Base-by-base conservation (phyloP, 169 alveolate species). In the Cryptosporidium ubiquitum region DNA sequence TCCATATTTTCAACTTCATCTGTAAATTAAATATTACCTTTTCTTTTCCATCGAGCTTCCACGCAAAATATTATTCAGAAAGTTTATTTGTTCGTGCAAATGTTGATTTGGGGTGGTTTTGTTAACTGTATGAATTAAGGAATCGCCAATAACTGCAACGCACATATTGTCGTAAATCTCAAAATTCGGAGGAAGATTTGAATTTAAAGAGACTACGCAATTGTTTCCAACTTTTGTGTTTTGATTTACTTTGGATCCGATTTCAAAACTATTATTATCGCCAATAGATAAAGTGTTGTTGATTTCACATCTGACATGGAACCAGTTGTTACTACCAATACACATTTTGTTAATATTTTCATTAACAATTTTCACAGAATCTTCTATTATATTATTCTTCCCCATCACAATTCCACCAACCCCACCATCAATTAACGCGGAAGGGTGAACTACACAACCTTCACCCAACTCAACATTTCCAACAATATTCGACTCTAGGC, bases 1-100 rank as follows among this genome's bases (percentile, higher is more conserved):
- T 35, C 42, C 16, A 55, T 4, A 10, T 3, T 7, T 55, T 55
- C 5, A 47, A 26, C 35, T 6, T 23, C 18, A 26, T 26, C 9
- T 26, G 29, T 35, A 73, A 71, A 73, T 52, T 40, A 37, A 61
- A 23, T 29, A 35, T 5, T 79, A 42, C 52, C 69, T 42, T 44
- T 79, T 60, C 35, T 79, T 58, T 18, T 79, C 89, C 89, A 79
- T 79, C 14, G 89, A 79, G 42, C 89, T 79, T 18, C 89, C 89
- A 61, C 75, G 75, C 68, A 79, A 61, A 61, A 79, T 79, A 61
- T 61, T 79, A 37, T 42, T 42, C 39, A 79, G 47, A 64, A 79
- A 79, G 37, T 60, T 42, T 40, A 79, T 35, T 47, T 79, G 89
- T 26, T 79, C 89, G 7, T 61, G n/a, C 35, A 79, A 40, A 64